Evolutionary conservation across 208 protist species (phyloP).

Genomic region (Naegleria gruberi): DNA sequence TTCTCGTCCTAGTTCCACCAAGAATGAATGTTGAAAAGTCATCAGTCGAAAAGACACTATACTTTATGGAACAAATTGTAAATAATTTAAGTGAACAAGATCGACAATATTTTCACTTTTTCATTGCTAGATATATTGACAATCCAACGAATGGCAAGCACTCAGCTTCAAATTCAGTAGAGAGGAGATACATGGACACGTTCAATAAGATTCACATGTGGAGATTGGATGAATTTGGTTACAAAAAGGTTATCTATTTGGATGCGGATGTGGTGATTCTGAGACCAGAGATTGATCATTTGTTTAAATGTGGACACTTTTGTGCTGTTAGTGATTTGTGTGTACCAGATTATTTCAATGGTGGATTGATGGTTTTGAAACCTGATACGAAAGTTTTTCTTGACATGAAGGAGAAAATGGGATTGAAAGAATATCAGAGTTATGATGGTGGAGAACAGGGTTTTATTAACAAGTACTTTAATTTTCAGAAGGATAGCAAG

Average conservation of each 20-base stretch:
- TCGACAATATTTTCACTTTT: background rate
- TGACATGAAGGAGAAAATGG: background rate
- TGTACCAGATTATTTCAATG: background rate
- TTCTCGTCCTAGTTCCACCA: background rate
- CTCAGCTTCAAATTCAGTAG: background rate
- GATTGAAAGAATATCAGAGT: background rate
- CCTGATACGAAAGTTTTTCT: background rate
- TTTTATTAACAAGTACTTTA: background rate
- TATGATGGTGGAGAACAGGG: constrained; percentile 8
- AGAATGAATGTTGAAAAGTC: background rate
- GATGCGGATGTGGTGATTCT: background rate
- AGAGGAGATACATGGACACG: background rate
- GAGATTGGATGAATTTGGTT: constrained; percentile 2
- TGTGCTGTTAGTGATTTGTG: background rate
- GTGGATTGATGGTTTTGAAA: background rate
- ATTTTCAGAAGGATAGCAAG: background rate
- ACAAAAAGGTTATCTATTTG: background rate
- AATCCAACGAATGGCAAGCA: background rate
- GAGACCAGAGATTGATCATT: background rate
- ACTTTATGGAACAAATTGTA: background rate
- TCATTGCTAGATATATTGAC: background rate
- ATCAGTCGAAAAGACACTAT: background rate
- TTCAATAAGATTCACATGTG: background rate
- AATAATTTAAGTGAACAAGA: background rate
- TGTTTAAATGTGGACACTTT: background rate